phyloP scores from a whole-genome alignment of 192 early-diverging fungal genomes.

The Podila minutissima region DNA sequence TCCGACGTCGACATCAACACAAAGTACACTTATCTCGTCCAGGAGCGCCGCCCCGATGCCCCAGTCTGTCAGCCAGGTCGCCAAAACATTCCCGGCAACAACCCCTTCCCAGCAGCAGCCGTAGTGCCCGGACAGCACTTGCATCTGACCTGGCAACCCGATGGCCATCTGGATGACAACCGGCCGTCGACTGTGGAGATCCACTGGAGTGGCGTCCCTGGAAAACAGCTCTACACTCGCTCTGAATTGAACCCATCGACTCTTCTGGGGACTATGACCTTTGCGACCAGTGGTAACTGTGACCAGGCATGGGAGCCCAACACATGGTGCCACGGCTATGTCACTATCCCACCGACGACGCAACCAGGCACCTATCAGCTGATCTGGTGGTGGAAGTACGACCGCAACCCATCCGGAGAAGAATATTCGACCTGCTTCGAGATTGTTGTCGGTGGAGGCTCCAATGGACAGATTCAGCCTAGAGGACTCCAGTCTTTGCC shows the following conservation, averaged over 20 bases:
- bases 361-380: constrained; percentile 35
- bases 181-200: constrained; percentile 28
- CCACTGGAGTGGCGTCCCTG: constrained; percentile 33
- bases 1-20: constrained; percentile 35
- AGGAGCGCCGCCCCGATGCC: constrained; percentile 28
- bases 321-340: constrained; percentile 40
- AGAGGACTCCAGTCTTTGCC: neutral
- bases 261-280: constrained; percentile 18
- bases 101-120: constrained; percentile 20
- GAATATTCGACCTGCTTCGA: constrained; percentile 55
- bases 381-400: constrained; percentile 52
- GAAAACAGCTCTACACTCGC: constrained; percentile 9
- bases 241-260: constrained; percentile 19
- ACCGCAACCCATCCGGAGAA: constrained; percentile 39
- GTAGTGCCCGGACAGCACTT: constrained; percentile 21
- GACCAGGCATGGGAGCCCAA: constrained; percentile 36
- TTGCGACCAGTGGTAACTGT: constrained; percentile 33
- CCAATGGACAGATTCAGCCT: neutral
- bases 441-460: constrained; percentile 16
- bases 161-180: constrained; percentile 31
- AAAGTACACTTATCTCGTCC: constrained; percentile 43
- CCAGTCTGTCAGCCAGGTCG: constrained; percentile 31
- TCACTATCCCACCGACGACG: constrained; percentile 12
- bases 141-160: constrained; percentile 40
- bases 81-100: constrained; percentile 39